Percentiles rank a stretch among this genome's conserved stretches.
These are phyloP conservation scores for Backusella macrospora DNA, from an alignment of 192 early-diverging fungal genomes.

Conservation along the genomic window DNA sequence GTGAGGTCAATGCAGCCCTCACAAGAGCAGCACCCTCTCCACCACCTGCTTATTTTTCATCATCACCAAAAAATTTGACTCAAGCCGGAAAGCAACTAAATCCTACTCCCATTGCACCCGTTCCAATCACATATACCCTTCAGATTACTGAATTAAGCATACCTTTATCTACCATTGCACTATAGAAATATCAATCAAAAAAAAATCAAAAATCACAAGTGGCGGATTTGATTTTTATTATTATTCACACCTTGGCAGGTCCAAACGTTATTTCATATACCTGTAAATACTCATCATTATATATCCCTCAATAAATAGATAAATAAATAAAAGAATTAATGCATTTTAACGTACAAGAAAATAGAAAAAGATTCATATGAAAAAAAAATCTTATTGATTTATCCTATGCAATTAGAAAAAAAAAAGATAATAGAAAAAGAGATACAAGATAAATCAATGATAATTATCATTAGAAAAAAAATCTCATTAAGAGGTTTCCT, in stretches of 20 bases:
- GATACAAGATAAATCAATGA: too few relatives aligned
- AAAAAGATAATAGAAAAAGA: too few relatives aligned
- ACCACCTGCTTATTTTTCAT: not conserved
- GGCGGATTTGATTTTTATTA: not conserved
- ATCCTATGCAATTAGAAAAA: too few relatives aligned
- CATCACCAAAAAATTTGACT: not conserved
- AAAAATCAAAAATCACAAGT: not conserved
- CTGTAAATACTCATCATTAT: not conserved
- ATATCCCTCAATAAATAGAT: not conserved
- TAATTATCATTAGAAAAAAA: too few relatives aligned
- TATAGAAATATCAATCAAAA: not conserved
- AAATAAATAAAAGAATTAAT: slow-evolving; percentile 5
- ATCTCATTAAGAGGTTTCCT: too few relatives aligned
- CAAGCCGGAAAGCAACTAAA: not conserved
- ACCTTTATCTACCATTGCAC: slow-evolving; percentile 34
- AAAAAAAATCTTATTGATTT: too few relatives aligned
- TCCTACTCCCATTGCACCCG: slow-evolving; percentile 9
- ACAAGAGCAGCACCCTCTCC: slow-evolving; percentile 19
- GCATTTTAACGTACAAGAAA: not conserved
- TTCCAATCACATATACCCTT: slow-evolving; percentile 29
- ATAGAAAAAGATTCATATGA: not conserved
- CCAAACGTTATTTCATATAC: not conserved
- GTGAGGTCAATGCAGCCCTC: slow-evolving; percentile 30
- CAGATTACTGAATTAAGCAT: slow-evolving; percentile 36
- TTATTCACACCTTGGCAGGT: not conserved